Conservation (phyloP, 805 yeast genomes). For the Metschnikowia rubicola region DNA sequence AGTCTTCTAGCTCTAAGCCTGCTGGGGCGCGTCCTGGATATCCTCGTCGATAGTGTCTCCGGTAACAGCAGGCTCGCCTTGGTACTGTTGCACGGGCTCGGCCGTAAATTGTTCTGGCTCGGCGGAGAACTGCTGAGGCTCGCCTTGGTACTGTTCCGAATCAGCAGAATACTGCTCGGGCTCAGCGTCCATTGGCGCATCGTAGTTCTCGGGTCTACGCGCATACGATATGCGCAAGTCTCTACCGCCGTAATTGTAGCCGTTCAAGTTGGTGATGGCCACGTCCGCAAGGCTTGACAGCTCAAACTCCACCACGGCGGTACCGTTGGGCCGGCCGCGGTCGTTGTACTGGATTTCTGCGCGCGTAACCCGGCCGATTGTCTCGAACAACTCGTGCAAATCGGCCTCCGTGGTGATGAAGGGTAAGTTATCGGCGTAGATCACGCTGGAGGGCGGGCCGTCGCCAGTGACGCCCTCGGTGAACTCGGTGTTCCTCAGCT, state of each 20-base stretch:
- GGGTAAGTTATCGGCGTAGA: constrained; percentile 79
- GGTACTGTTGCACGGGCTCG: too few species aligned
- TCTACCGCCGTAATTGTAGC: constrained; percentile 83
- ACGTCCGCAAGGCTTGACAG: constrained; percentile 62
- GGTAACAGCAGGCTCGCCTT: too few species aligned
- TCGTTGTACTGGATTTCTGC: constrained; percentile 69
- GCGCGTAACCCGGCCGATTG: constrained; percentile 67
- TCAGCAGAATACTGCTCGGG: not conserved
- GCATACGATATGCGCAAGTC: constrained; percentile 69
- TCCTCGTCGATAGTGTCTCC: constrained; percentile 7
- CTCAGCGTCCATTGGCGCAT: constrained; percentile 7
- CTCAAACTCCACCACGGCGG: constrained; percentile 80
- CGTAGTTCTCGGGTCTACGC: constrained; percentile 2
- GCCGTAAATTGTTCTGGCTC: constrained; percentile 1
- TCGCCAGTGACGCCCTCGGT: constrained; percentile 64
- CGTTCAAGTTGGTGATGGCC: constrained; percentile 72
- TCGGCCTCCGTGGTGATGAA: constrained; percentile 86
- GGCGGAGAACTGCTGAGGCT: not conserved
- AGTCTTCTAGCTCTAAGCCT: not conserved
- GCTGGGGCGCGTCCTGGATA: constrained; percentile 5
- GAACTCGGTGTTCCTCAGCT: constrained; percentile 48
- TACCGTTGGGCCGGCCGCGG: constrained; percentile 70
- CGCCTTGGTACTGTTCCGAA: not conserved
- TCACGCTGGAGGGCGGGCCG: constrained; percentile 45
- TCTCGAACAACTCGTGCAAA: constrained; percentile 78